Evolutionary conservation across 345 rosid species (phyloP), one percentile per base, ranked within the genome.

Genomic region (Cardiospermum halicacabum): DNA sequence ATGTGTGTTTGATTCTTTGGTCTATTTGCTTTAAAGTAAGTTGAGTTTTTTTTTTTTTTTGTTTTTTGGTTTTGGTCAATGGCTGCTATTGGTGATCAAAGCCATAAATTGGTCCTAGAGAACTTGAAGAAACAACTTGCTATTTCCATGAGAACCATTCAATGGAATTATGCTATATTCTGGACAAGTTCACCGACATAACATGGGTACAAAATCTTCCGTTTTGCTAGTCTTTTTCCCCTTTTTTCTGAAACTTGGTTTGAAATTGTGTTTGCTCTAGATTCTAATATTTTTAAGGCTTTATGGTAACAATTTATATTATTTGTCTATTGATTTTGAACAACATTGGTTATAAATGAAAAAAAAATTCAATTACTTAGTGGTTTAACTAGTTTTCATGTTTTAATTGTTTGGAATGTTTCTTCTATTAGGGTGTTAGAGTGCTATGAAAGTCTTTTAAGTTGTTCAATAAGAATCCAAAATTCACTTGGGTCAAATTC

Each of bases 81-180:
- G 81, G 77, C 69, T 66, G 51, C 69, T 66, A 39, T 75, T 69
- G 78, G 72, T 47, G 28, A 58, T 40, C 64, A 54, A 15, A 60
- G 62, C 77, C 75, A 71, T 39, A 82, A 79, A 22, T 70, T 62
- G 24, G 53, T 81, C 30, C 82, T 82, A 28, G 81, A 77, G 62
- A 82, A 77, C 67, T 75, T 89, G 74, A 89, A 81, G 91, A 75
- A 80, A 77, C 88, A 79, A 58, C 91, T 92, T 51, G 91, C 93
- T 60, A 78, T 87, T 75, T 88, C 96, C 56, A 89, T 89, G 59
- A 81, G 88, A 62, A 89, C 74, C 70, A 83, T 84, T 62, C 95
- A 87, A 43, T 89, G 98, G 96, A 87, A 93, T 78, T 92, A 87
- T 67, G 96, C 85, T 73, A 87, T 92, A 60, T 92, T 89, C 72